Conservation (phyloP, 148 eudicot genomes). For the Chenopodium berlandieri region DNA sequence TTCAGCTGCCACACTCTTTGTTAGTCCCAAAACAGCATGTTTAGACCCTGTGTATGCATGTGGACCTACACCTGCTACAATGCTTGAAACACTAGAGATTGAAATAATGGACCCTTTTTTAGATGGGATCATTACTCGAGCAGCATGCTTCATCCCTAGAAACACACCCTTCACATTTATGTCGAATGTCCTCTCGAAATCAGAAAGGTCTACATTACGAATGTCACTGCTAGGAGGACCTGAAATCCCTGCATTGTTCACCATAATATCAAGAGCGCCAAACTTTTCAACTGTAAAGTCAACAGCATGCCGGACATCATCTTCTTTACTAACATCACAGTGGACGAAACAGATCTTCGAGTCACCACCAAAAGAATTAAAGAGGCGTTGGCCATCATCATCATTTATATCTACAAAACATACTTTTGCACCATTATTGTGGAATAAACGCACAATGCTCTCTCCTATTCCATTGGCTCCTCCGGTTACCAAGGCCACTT, state of each 20-base stretch:
- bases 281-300: constrained; percentile 57
- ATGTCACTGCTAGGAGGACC: constrained; percentile 62
- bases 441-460: constrained; percentile 90
- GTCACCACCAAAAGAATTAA: constrained; percentile 44
- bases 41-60: constrained; percentile 87
- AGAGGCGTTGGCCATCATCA: constrained; percentile 53
- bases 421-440: constrained; percentile 77
- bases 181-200: constrained; percentile 63
- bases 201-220: constrained; percentile 47
- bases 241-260: constrained; percentile 76
- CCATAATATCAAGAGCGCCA: constrained; percentile 77
- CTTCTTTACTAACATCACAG: constrained; percentile 71
- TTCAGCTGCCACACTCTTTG: constrained; percentile 89
- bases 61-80: constrained; percentile 66
- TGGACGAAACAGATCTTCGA: constrained; percentile 44
- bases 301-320: constrained; percentile 60
- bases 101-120: constrained; percentile 75
- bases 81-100: constrained; percentile 61
- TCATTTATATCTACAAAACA: constrained; percentile 67
- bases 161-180: constrained; percentile 81
- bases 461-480: constrained; percentile 93
- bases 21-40: constrained; percentile 87
- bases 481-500: constrained; percentile 89
- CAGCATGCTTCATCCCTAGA: constrained; percentile 94
- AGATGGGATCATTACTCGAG: constrained; percentile 80